Evolutionary conservation across 306 rosid species (phyloP).

Genomic region (Malus sieversii): DNA sequence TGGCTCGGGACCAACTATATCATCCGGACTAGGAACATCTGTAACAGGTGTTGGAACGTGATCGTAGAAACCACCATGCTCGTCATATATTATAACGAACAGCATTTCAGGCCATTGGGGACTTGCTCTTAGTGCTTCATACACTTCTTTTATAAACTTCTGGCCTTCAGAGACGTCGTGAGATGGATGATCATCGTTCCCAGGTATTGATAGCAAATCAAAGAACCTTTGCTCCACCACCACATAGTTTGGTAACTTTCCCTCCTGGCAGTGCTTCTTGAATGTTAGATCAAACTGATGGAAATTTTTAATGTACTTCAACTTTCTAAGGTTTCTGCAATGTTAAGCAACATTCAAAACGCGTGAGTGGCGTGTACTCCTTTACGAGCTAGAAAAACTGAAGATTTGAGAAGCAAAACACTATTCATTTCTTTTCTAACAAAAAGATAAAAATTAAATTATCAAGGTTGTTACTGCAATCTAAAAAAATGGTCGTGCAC

Average conservation of each 20-base stretch:
- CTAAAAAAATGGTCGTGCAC: too few species aligned
- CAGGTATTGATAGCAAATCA: conserved; percentile 36
- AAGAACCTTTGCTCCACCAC: conserved; percentile 63
- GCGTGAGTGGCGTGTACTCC: background rate
- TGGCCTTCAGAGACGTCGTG: conserved; percentile 76
- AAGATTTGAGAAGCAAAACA: too few species aligned
- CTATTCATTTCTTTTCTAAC: too few species aligned
- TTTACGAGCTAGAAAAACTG: background rate
- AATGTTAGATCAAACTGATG: conserved; percentile 38
- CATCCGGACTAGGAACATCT: conserved; percentile 66
- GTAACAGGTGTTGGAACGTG: conserved; percentile 56
- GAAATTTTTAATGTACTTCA: conserved; percentile 47
- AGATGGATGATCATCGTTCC: conserved; percentile 75
- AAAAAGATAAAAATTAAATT: too few species aligned
- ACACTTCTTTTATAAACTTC: conserved; percentile 47
- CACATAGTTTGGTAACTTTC: conserved; percentile 66
- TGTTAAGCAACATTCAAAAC: background rate
- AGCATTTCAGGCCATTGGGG: conserved; percentile 78
- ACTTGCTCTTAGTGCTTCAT: conserved; percentile 55
- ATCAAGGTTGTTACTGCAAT: too few species aligned
- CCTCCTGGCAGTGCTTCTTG: conserved; percentile 60
- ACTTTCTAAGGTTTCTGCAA: conserved; percentile 51
- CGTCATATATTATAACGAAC: conserved; percentile 58
- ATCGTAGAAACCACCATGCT: conserved; percentile 77
- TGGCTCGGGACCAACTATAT: conserved; percentile 39